These are phyloP conservation scores for Cytospora leucostoma DNA, from an alignment of 2,329 filamentous ascomycete genomes.

Conservation along the genomic window DNA sequence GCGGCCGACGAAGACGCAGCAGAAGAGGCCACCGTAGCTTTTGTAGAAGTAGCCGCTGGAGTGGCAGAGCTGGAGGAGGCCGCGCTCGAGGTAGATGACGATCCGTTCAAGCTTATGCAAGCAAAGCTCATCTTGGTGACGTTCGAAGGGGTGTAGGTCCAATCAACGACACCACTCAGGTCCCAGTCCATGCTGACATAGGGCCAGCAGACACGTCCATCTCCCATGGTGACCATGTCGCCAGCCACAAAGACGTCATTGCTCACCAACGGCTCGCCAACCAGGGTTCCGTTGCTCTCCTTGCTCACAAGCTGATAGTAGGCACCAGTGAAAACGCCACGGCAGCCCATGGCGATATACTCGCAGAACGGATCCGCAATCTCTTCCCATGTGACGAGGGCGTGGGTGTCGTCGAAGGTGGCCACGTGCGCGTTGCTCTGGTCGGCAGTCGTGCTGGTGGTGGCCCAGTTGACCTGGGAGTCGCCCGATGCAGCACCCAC, in stretches of 20 bases:
- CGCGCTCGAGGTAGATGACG: constrained; percentile 2
- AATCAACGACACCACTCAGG: constrained; percentile 32
- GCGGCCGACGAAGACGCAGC: background rate
- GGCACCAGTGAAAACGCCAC: constrained; percentile 58
- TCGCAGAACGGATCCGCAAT: constrained; percentile 57
- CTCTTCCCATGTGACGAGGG: constrained; percentile 63
- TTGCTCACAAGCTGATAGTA: constrained; percentile 59
- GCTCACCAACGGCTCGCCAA: constrained; percentile 53
- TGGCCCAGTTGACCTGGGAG: constrained; percentile 57
- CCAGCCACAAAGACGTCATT: constrained; percentile 60
- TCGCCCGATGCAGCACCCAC: constrained; percentile 57
- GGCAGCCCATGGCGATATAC: constrained; percentile 60
- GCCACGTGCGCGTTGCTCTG: constrained; percentile 61
- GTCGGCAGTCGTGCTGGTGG: constrained; percentile 50
- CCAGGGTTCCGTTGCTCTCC: constrained; percentile 52
- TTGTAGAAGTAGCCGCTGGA: background rate
- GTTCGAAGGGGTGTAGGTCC: constrained; percentile 35
- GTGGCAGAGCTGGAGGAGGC: constrained; percentile 2
- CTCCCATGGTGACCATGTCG: constrained; percentile 62
- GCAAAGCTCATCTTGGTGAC: constrained; percentile 55
- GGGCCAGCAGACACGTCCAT: constrained; percentile 62
- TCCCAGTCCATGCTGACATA: constrained; percentile 59
- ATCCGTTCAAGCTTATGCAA: constrained; percentile 39
- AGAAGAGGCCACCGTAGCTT: background rate
- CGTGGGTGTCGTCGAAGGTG: constrained; percentile 52